These are phyloP conservation scores for Simmondsia chinensis DNA, from an alignment of 148 eudicot species.

Conservation along the genomic window DNA sequence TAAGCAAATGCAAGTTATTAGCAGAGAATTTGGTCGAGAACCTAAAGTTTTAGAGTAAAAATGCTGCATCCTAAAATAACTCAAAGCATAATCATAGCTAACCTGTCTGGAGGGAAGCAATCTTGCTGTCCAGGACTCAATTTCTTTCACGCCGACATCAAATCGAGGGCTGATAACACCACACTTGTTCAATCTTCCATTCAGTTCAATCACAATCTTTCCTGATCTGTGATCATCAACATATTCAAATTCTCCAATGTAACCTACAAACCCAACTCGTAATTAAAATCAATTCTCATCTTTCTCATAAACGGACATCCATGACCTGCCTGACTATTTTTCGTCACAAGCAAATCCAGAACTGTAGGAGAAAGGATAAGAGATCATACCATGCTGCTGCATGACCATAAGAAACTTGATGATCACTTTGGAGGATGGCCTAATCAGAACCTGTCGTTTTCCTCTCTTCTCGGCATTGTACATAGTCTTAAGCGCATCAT, in stretches of 20 bases:
- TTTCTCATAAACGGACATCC: too few species aligned
- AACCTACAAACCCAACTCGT: slow-evolving; percentile 31
- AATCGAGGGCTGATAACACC: slow-evolving; percentile 51
- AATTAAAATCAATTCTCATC: background rate
- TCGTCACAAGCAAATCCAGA: too few species aligned
- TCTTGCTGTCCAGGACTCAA: slow-evolving; percentile 64
- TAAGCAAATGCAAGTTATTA: too few species aligned
- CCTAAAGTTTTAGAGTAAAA: too few species aligned
- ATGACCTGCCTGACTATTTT: too few species aligned
- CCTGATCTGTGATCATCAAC: slow-evolving; percentile 91
- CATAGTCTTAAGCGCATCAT: slow-evolving; percentile 58
- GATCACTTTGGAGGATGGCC: slow-evolving; percentile 55
- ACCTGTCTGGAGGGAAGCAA: slow-evolving; percentile 80
- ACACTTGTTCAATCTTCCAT: slow-evolving; percentile 66
- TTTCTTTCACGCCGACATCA: slow-evolving; percentile 55
- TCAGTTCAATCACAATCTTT: slow-evolving; percentile 81
- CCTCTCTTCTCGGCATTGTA: slow-evolving; percentile 60
- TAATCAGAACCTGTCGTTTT: slow-evolving; percentile 52
- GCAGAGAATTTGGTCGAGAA: too few species aligned
- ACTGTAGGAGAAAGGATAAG: background rate
- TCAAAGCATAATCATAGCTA: too few species aligned
- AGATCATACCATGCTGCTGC: slow-evolving; percentile 45
- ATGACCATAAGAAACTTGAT: slow-evolving; percentile 54
- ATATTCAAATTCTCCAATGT: slow-evolving; percentile 88
- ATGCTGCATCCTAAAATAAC: too few species aligned